Base-by-base conservation (phyloP, 305 asterid species). In the Nicotiana rustica region DNA sequence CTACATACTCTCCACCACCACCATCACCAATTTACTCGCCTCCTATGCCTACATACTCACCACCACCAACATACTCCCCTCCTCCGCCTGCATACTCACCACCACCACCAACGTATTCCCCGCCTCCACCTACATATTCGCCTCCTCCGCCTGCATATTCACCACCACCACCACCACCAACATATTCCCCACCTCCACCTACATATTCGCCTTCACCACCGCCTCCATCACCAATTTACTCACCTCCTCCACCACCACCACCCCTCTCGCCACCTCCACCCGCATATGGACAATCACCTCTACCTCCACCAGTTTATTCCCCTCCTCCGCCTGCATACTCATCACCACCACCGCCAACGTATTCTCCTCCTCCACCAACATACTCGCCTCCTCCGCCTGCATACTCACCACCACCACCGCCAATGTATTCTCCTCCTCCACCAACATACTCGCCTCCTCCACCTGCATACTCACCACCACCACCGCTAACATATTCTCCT, bases 1-100 rank as follows among this genome's bases (percentile, higher is more conserved):
- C 41, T 6, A 62, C 62, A 1, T 60, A 31, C 29, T 69, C 75
- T 7, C 65, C 31, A 1, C 85, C 25, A 14, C 83, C 81, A 41
- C 71, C 78, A 0, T 17, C 70, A 0, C 83, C 75, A 78, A 7
- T 59, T 49, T 38, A 56, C 44, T 35, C 59, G 3, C 57, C 36
- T 4, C 4, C 56, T 5, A 67, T 25, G 14, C 64, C 77, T 0
- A 0, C 25, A 66, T 2, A 29, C 21, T 62, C 77, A 9, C 83
- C 38, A 5, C 75, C 36, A 25, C 29, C 29, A 25, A 25, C 29
- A 25, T 25, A 25, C 29, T 25, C 29, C 29, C 29, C 29, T 25
- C 29, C 29, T 25, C 29, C 29, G 29, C 29, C 29, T 25, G 29
- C 29, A 25, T 25, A 25, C 1, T 64, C 15, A 4, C 64, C 7